Conservation (phyloP, 2,329 filamentous ascomycete genomes). For the Volutella citrinella region DNA sequence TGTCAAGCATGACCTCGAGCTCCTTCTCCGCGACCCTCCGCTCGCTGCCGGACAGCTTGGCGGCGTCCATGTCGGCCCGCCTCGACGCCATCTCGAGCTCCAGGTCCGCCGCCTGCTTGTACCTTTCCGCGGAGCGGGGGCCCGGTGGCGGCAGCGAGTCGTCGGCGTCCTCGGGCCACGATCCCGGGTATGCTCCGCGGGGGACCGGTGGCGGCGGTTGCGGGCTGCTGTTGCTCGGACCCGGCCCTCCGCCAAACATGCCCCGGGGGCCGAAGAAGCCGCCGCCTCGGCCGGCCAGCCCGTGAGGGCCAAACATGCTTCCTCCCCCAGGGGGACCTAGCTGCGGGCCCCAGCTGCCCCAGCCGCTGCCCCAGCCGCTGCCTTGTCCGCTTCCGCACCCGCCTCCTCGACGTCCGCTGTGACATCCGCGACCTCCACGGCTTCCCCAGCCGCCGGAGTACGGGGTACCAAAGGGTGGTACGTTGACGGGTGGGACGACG, state of each 20-base stretch:
- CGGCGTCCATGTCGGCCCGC: constrained; percentile 23
- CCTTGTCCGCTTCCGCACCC: no score
- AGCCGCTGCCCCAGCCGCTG: no score
- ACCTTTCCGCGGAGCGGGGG: constrained; percentile 32
- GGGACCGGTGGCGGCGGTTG: no score
- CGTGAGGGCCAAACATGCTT: no score
- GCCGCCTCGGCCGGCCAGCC: constrained; percentile 6
- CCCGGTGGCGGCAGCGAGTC: constrained; percentile 16
- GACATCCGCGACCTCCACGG: constrained; percentile 10
- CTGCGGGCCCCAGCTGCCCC: no score
- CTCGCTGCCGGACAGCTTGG: constrained; percentile 21
- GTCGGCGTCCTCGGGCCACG: constrained; percentile 33
- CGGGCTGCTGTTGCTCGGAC: no score
- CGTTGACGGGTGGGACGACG: neutral
- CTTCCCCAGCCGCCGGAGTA: constrained; percentile 11
- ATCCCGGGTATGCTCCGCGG: constrained; percentile 32
- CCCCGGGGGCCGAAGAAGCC: constrained; percentile 13
- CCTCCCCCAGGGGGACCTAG: no score
- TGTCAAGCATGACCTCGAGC: constrained; percentile 36
- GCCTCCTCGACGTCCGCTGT: no score
- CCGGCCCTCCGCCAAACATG: constrained; percentile 7
- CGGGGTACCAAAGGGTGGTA: no score
- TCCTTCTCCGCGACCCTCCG: constrained; percentile 29
- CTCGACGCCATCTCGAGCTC: constrained; percentile 32
- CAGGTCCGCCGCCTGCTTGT: constrained; percentile 32